Evolutionary conservation across 257 asterid species (phyloP), one percentile per base, ranked within the genome.

Genomic region (Nemophila menziesii): DNA sequence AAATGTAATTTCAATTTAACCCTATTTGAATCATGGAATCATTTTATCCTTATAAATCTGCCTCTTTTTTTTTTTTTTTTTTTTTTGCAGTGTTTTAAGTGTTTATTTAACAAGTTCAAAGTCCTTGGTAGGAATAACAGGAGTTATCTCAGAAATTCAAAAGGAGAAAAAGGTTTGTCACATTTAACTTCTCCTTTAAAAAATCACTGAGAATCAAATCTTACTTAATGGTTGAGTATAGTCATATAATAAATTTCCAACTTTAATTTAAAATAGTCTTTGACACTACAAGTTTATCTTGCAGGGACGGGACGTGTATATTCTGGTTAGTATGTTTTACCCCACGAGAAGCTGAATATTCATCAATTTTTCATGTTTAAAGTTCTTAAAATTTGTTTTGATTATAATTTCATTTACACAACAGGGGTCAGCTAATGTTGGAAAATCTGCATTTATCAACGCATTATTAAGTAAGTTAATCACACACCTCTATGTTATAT

Each of bases 401-500:
- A 20, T 11, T 24, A 27, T 21, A 21, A 43, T 40, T 43, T 55
- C 51, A 19, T 51, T 70, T 58, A 52, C 60, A 55, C 52, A 53
- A 56, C 78, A 90, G 96, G 99, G 99, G 39, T 72, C 96, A 43
- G 99, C 94, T 52, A 90, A 90, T 54, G 96, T 90, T 33, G 96
- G 99, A 57, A 90, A 85, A 70, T 90, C 96, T 44, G 94, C 99
- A 57, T 90, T 90, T 69, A 85, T 90, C 50, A 90, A 79, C 69
- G 93, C 96, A 22, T 39, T 85, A 49, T 69, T 90, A 70, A 81
- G 99, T 90, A 85, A 77, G 96, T 58, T 47, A 14, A 21, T 55
- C 50, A 16, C 12, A 11, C n/a, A 12, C 5, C 14, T 8, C 13
- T 8, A 17, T 41, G 20, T 17, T 24, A 19, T 19, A 5, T 6